Evolutionary conservation across 139 green algal genomes (phyloP).

Genomic region (Axilococcus clingmanii): DNA sequence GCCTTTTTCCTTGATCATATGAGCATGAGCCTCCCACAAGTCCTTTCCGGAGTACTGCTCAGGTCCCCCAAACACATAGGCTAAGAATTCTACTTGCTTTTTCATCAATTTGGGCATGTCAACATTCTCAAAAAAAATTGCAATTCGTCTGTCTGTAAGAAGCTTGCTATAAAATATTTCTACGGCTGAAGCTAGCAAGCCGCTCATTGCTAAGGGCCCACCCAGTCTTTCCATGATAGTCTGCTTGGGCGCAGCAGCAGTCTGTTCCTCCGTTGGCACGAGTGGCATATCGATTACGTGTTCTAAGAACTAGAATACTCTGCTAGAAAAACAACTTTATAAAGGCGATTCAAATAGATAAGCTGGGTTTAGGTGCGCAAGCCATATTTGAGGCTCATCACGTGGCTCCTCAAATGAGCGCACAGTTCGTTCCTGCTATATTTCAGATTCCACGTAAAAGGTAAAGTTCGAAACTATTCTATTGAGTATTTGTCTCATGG

Average conservation of each 20-base stretch:
- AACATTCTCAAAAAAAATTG: slow-evolving; percentile 1
- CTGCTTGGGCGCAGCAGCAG: neutral
- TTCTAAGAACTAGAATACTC: too few species aligned
- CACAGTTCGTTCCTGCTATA: too few species aligned
- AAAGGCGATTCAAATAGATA: too few species aligned
- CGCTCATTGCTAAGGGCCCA: slow-evolving; percentile 2
- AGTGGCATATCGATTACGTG: too few species aligned
- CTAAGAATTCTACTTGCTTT: slow-evolving; percentile 13
- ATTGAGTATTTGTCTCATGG: too few species aligned
- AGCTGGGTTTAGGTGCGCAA: too few species aligned
- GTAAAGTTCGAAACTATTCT: too few species aligned
- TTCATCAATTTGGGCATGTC: slow-evolving; percentile 5
- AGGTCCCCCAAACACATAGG: slow-evolving; percentile 9
- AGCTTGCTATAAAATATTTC: slow-evolving; percentile 13
- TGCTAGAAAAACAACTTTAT: too few species aligned
- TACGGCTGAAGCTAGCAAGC: slow-evolving; percentile 4
- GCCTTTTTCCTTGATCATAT: neutral
- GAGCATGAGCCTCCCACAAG: slow-evolving; percentile 3
- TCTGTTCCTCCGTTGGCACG: neutral
- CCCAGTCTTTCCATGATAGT: slow-evolving; percentile 10
- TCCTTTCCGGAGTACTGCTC: neutral
- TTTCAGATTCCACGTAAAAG: too few species aligned
- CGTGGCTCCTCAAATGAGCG: too few species aligned
- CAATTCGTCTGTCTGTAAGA: neutral
- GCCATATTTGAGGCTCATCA: too few species aligned